A percentile compares a stretch with the other conserved stretches of the same genome.
These are phyloP conservation scores for Phaeosphaeria sp. DNA, from an alignment of 2,329 filamentous ascomycete species.

Conservation along the genomic window DNA sequence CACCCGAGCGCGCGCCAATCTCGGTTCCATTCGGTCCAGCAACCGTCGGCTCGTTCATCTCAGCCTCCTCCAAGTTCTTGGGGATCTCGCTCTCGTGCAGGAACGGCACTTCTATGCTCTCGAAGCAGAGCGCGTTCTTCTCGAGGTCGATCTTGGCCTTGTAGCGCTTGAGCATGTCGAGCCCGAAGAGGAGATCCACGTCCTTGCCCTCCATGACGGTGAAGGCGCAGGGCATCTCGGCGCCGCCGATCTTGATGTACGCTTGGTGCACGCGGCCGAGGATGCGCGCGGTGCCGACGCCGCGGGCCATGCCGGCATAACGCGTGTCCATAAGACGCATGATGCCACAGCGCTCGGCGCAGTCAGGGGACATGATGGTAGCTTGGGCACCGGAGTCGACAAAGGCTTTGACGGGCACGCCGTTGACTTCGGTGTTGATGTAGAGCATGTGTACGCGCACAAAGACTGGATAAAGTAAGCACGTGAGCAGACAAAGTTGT, in stretches of 20 bases:
- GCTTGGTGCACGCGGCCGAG: slow-evolving; percentile 94
- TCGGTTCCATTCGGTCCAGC: slow-evolving; percentile 87
- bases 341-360: slow-evolving; percentile 90
- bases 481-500: neutral
- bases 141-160: slow-evolving; percentile 90
- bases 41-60: slow-evolving; percentile 81
- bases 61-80: slow-evolving; percentile 75
- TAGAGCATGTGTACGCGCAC: slow-evolving; percentile 96
- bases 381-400: slow-evolving; percentile 97
- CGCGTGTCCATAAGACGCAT: slow-evolving; percentile 94
- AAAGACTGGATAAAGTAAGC: slow-evolving; percentile 69
- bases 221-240: slow-evolving; percentile 91
- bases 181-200: slow-evolving; percentile 87
- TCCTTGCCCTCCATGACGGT: slow-evolving; percentile 99
- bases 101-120: slow-evolving; percentile 87
- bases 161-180: slow-evolving; percentile 97
- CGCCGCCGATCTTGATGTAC: slow-evolving; percentile 88
- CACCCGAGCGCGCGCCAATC: slow-evolving; percentile 83
- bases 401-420: slow-evolving; percentile 89
- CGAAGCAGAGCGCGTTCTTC: slow-evolving; percentile 85
- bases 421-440: slow-evolving; percentile 93
- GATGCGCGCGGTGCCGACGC: slow-evolving; percentile 93
- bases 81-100: slow-evolving; percentile 93
- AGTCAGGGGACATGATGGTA: slow-evolving; percentile 97
- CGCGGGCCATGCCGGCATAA: slow-evolving; percentile 89